Percentiles rank a stretch among this genome's conserved stretches.
Conservation (phyloP, 805 yeast species). For the Kodamaea laetipori region DNA sequence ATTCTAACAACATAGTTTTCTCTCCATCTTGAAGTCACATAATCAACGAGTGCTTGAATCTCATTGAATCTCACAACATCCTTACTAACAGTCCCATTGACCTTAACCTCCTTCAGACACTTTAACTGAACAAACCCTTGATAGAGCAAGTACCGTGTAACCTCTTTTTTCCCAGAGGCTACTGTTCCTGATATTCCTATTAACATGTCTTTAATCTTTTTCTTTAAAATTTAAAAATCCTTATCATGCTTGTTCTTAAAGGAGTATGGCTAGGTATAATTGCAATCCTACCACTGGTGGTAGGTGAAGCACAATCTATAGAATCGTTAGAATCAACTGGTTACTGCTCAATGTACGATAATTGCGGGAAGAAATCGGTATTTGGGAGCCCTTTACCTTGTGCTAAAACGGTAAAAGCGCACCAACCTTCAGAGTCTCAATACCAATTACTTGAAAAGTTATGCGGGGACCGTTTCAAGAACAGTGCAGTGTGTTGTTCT, state of each 20-base stretch:
- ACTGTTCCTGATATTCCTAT: conserved; percentile 74
- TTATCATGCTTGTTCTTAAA: too few species aligned
- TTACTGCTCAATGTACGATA: conserved; percentile 43
- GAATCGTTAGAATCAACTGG: too few species aligned
- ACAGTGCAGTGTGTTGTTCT: conserved; percentile 66
- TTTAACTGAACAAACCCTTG: conserved; percentile 49
- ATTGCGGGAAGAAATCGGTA: conserved; percentile 76
- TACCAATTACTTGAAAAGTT: conserved; percentile 50
- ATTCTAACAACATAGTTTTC: conserved; percentile 62
- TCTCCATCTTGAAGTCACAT: conserved; percentile 69
- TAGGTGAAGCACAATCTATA: too few species aligned
- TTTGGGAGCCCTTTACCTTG: conserved; percentile 86
- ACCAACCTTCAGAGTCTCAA: conserved; percentile 47
- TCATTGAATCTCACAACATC: conserved; percentile 34
- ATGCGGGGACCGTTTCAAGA: conserved; percentile 55
- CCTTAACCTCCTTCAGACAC: not conserved
- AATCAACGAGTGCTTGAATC: conserved; percentile 51
- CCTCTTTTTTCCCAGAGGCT: conserved; percentile 67
- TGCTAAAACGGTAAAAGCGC: conserved; percentile 56
- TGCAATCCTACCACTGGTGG: too few species aligned
- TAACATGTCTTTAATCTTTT: conserved; percentile 52
- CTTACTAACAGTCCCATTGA: not conserved
- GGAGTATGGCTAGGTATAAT: too few species aligned
- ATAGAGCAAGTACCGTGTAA: conserved; percentile 55
- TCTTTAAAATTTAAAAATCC: too few species aligned